phyloP scores from a whole-genome alignment of 352 stramenopile genomes.

The Pythium folliculosum region DNA sequence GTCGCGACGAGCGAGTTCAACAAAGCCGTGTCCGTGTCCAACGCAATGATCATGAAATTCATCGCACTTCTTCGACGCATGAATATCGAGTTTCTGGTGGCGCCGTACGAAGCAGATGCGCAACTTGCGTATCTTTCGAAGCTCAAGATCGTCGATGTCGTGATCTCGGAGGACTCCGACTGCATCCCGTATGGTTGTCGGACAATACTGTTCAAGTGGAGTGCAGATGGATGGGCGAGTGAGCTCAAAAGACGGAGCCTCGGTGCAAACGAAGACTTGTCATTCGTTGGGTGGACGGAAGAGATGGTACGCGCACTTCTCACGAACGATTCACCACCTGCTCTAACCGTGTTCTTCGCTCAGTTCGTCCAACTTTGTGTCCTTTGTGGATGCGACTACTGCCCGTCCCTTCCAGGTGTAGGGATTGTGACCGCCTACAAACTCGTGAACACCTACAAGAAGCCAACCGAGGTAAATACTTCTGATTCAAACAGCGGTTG shows the following conservation, averaged over 20 bases:
- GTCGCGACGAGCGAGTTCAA: slow-evolving; percentile 36
- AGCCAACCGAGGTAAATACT: slow-evolving; percentile 44
- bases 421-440: slow-evolving; percentile 87
- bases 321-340: not conserved
- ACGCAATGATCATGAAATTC: slow-evolving; percentile 75
- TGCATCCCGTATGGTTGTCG: slow-evolving; percentile 94
- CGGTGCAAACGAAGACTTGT: slow-evolving; percentile 78
- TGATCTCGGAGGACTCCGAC: slow-evolving; percentile 98
- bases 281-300: slow-evolving; percentile 84
- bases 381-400: slow-evolving; percentile 90
- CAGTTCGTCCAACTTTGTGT: slow-evolving; percentile 87
- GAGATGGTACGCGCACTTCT: slow-evolving; percentile 64
- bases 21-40: slow-evolving; percentile 65
- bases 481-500: not conserved
- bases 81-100: slow-evolving; percentile 92
- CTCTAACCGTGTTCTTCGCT: not conserved
- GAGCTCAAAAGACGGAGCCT: slow-evolving; percentile 86
- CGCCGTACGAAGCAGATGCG: slow-evolving; percentile 97
- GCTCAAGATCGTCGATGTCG: slow-evolving; percentile 88
- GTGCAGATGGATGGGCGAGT: slow-evolving; percentile 79
- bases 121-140: slow-evolving; percentile 94
- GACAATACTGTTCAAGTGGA: slow-evolving; percentile 93
- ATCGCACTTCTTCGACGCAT: slow-evolving; percentile 61
- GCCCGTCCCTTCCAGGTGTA: slow-evolving; percentile 65
- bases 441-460: slow-evolving; percentile 55